Percentiles rank a stretch among this genome's conserved stretches.
Evolutionary conservation across 305 asterid genomes (phyloP).

Genomic region (Caryopteris hybrid): DNA sequence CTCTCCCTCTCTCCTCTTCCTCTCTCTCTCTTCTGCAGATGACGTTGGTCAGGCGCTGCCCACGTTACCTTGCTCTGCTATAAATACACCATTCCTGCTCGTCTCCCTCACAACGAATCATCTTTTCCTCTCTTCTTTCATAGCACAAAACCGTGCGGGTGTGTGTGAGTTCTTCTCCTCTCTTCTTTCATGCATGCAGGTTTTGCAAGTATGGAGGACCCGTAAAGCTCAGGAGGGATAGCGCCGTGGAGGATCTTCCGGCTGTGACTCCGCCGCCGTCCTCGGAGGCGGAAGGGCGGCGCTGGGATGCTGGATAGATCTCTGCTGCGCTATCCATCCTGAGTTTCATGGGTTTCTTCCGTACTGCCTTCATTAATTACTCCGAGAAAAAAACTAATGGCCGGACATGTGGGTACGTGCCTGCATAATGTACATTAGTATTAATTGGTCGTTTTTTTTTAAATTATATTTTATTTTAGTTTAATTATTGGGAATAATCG

Average conservation of each 20-base stretch:
- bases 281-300: too few relatives aligned
- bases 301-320: conserved; percentile 10
- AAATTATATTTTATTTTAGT: neutral
- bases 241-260: conserved; percentile 37
- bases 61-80: conserved; percentile 37
- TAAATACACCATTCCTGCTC: conserved; percentile 29
- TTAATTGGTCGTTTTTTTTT: neutral
- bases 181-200: conserved; percentile 14
- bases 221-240: conserved; percentile 88
- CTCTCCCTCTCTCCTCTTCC: neutral
- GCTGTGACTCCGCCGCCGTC: neutral
- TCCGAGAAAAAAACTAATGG: neutral
- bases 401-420: conserved; percentile 15
- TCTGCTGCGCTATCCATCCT: conserved; percentile 65
- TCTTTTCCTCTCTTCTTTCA: neutral
- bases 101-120: neutral
- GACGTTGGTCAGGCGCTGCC: conserved; percentile 29
- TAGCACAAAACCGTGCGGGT: neutral
- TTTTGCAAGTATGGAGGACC: conserved; percentile 35
- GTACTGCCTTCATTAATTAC: conserved; percentile 14
- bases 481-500: neutral
- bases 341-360: conserved; percentile 39
- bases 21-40: neutral
- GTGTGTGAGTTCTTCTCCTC: neutral
- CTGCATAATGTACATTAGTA: neutral